Evolutionary conservation across 176 grass and related monocot genomes (phyloP), one percentile per base, ranked within the genome.

Genomic region (Aegilops umbellulata): DNA sequence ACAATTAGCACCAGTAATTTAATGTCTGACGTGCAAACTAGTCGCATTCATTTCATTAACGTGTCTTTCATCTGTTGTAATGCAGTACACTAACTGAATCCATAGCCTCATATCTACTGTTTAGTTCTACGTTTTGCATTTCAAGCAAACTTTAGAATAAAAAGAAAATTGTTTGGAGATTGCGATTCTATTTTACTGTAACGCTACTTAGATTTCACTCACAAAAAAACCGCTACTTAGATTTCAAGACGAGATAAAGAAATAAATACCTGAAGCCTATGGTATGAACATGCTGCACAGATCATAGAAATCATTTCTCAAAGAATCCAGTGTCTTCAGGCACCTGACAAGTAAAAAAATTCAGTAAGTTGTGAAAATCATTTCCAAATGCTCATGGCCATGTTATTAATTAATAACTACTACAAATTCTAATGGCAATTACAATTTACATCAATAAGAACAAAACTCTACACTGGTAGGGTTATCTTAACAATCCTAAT

Each of bases 251-350:
- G 22, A 60, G 62, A 60, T n/a, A 71, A 7, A 53, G 8, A 76
- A 77, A 23, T 20, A 58, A 86, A 53, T 92, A 97, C 95, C 95
- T 94, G 86, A 80, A 94, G 81, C 84, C 94, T 89, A 97, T 89
- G 49, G 35, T 80, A 14, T 76, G 85, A 64, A 89, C 84, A 88
- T 88, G 78, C 36, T 80, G 34, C 85, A 84, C 7, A 93, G 46
- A 36, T 82, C 87, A 86, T 92, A 84, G 76, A 90, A 97, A 49
- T 88, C 88, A 93, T 10, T 68, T 79, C 62, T 92, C 23, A 86
- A 53, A 11, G 34, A 55, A 26, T 91, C 72, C 57, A 97, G 60
- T 5, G 84, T 32, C 57, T 46, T 80, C 10, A 90, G 22, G 32
- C 90, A 94, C 77, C 95, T 97, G 78, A 12, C 27, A 90, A 83